phyloP scores from a whole-genome alignment of 768 basidiomycete species.

The Rhizopogon salebrosus region DNA sequence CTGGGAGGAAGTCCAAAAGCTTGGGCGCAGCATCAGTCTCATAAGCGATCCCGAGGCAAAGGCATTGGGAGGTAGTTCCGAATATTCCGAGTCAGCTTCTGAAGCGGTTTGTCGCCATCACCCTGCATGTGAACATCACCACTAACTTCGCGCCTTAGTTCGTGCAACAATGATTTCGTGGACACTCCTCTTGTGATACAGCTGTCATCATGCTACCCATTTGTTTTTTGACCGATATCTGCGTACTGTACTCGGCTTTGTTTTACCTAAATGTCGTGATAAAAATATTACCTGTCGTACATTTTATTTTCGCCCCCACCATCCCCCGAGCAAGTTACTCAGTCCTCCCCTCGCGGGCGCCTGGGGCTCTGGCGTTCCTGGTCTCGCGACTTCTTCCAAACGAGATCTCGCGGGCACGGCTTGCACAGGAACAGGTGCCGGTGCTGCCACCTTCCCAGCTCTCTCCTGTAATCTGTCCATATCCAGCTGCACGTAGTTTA shows the following conservation, averaged over 20 bases:
- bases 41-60: slow-evolving; percentile 61
- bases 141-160: slow-evolving; percentile 11
- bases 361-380: slow-evolving; percentile 44
- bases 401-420: slow-evolving; percentile 44
- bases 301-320: slow-evolving; percentile 46
- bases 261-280: not conserved
- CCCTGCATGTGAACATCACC: not conserved
- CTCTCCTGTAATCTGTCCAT: slow-evolving; percentile 70
- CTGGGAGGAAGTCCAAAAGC: slow-evolving; percentile 52
- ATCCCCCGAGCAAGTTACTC: slow-evolving; percentile 67
- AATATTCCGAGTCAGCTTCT: slow-evolving; percentile 49
- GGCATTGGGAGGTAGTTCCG: slow-evolving; percentile 51
- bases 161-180: slow-evolving; percentile 12
- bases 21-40: slow-evolving; percentile 52
- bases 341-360: slow-evolving; percentile 49
- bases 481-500: slow-evolving; percentile 87
- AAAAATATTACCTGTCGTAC: not conserved
- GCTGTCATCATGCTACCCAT: slow-evolving; percentile 4
- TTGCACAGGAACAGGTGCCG: slow-evolving; percentile 14
- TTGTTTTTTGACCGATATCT: not conserved
- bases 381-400: slow-evolving; percentile 45
- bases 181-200: slow-evolving; percentile 8
- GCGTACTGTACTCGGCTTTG: not conserved
- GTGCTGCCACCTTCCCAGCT: slow-evolving; percentile 51
- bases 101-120: slow-evolving; percentile 39